phyloP scores from a whole-genome alignment of 108 stramenopile species.

The Cyclotella choctawhatcheeana region DNA sequence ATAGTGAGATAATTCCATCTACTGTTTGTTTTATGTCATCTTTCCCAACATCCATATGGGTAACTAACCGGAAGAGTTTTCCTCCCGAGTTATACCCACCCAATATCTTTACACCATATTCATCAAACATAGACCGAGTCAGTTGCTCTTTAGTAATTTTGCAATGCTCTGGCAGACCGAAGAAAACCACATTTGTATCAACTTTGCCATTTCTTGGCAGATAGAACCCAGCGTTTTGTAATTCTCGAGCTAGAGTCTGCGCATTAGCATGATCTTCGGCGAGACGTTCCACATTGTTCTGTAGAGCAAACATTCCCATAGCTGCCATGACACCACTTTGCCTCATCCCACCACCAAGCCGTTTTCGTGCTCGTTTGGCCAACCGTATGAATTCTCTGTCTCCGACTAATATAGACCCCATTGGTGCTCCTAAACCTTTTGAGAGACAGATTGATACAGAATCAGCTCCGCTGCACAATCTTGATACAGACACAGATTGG shows the following conservation, averaged over 20 bases:
- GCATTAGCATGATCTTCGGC: constrained; percentile 84
- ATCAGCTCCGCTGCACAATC: constrained; percentile 75
- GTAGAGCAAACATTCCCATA: constrained; percentile 88
- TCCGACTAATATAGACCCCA: constrained; percentile 93
- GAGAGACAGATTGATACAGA: constrained; percentile 94
- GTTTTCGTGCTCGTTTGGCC: constrained; percentile 91
- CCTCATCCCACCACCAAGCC: constrained; percentile 97
- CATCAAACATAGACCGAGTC: constrained; percentile 29
- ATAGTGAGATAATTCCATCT: constrained; percentile 39
- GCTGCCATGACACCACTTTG: constrained; percentile 94
- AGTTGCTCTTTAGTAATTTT: constrained; percentile 61
- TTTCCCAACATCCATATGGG: constrained; percentile 77
- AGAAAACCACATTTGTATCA: constrained; percentile 88
- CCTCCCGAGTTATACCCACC: constrained; percentile 80
- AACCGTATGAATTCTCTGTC: constrained; percentile 71
- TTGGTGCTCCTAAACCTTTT: constrained; percentile 96
- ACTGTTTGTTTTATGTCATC: constrained; percentile 52
- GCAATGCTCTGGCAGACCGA: constrained; percentile 67
- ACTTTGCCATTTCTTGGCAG: constrained; percentile 65
- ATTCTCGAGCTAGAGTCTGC: constrained; percentile 57
- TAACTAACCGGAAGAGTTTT: constrained; percentile 70
- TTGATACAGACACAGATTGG: constrained; percentile 49
- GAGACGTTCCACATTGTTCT: constrained; percentile 84
- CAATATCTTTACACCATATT: constrained; percentile 67
- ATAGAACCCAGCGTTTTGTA: constrained; percentile 64